phyloP scores from a whole-genome alignment of 2,329 filamentous ascomycete species.

The Penicillium psychrosexuale region DNA sequence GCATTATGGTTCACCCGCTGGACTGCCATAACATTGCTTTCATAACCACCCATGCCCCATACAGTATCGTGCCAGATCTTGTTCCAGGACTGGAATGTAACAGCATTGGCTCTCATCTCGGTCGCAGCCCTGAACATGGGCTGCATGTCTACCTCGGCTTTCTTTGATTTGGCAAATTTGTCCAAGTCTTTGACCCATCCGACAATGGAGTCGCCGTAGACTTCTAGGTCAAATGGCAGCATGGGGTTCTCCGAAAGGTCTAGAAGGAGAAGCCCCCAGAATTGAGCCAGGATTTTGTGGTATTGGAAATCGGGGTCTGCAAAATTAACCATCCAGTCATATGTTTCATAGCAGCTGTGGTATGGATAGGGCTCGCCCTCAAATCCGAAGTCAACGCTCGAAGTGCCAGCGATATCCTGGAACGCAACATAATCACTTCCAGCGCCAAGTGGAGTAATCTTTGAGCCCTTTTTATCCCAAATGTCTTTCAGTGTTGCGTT shows the following conservation, averaged over 20 bases:
- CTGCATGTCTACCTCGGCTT: slow-evolving; percentile 53
- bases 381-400: slow-evolving; percentile 83
- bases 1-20: slow-evolving; percentile 74
- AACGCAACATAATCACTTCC: slow-evolving; percentile 86
- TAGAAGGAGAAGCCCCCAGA: slow-evolving; percentile 77
- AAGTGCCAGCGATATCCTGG: slow-evolving; percentile 84
- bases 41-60: slow-evolving; percentile 69
- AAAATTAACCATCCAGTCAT: slow-evolving; percentile 75
- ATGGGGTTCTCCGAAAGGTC: slow-evolving; percentile 80
- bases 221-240: slow-evolving; percentile 73
- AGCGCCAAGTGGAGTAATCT: slow-evolving; percentile 67
- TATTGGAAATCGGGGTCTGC: slow-evolving; percentile 81
- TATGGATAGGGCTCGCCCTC: slow-evolving; percentile 64
- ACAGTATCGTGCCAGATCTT: slow-evolving; percentile 71
- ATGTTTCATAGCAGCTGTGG: slow-evolving; percentile 85
- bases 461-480: slow-evolving; percentile 62
- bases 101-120: slow-evolving; percentile 58
- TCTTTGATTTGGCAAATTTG: slow-evolving; percentile 60
- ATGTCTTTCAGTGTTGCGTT: slow-evolving; percentile 71
- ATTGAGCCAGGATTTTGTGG: slow-evolving; percentile 73
- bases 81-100: slow-evolving; percentile 72
- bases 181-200: slow-evolving; percentile 66
- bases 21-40: slow-evolving; percentile 64
- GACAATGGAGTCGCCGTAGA: slow-evolving; percentile 66
- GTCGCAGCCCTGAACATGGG: slow-evolving; percentile 62